Percentiles rank a stretch among this genome's conserved stretches.
These are phyloP conservation scores for Colletotrichum chlorophyti DNA, from an alignment of 2,329 filamentous ascomycete species.

Conservation along the genomic window DNA sequence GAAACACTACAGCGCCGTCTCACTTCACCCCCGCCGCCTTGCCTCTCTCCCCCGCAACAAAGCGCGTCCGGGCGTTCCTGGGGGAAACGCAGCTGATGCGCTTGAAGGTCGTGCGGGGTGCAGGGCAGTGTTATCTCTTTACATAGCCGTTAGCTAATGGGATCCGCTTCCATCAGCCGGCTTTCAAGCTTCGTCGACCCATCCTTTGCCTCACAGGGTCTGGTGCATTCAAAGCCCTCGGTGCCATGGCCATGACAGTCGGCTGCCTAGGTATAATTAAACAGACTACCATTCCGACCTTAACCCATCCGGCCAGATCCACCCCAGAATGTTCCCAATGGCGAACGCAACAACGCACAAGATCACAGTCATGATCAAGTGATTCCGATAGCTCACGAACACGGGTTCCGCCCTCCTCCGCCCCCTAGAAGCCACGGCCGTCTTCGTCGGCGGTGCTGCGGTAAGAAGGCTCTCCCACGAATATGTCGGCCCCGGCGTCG, in stretches of 20 bases:
- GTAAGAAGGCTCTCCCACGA: not conserved
- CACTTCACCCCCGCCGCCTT: too few species aligned
- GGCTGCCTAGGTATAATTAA: too few species aligned
- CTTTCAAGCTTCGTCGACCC: not conserved
- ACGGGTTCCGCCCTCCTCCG: not conserved
- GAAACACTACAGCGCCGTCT: not conserved
- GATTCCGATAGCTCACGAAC: not conserved
- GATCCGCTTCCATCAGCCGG: not conserved
- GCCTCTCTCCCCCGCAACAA: constrained; percentile 15
- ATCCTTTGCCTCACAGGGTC: too few species aligned
- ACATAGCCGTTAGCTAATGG: constrained; percentile 22
- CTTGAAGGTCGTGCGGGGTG: constrained; percentile 23
- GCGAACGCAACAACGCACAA: constrained; percentile 8
- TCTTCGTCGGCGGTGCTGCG: not conserved
- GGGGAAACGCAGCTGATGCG: not conserved
- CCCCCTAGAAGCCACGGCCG: not conserved
- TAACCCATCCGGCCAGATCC: constrained; percentile 20
- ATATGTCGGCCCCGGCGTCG: not conserved
- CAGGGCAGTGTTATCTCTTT: constrained; percentile 3
- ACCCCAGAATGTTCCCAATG: constrained; percentile 10
- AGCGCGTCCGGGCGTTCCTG: constrained; percentile 19
- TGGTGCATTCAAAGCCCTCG: too few species aligned
- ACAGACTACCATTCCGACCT: not conserved
- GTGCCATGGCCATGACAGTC: too few species aligned
- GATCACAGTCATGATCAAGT: not conserved